phyloP scores from a whole-genome alignment of 108 stramenopile species.

The Nitzschia palea region DNA sequence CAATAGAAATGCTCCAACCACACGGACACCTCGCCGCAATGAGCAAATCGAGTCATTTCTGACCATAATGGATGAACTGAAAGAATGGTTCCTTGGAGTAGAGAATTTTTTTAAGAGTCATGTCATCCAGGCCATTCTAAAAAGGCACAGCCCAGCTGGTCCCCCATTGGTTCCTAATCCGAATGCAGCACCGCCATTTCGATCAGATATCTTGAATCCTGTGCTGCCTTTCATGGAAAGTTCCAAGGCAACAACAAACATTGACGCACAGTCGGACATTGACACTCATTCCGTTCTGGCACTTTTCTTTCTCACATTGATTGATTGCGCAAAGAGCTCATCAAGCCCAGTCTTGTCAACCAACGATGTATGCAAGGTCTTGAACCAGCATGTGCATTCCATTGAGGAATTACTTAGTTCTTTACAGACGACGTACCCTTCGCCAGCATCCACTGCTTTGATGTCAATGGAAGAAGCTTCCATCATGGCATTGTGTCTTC shows the following conservation, averaged over 20 bases:
- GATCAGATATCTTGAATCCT: constrained; percentile 52
- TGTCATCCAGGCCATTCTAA: constrained; percentile 7
- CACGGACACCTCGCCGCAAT: constrained; percentile 72
- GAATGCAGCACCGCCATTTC: not conserved
- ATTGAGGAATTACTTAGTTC: constrained; percentile 23
- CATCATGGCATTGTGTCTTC: constrained; percentile 26
- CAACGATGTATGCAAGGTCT: constrained; percentile 34
- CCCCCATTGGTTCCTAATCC: not conserved
- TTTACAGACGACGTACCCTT: constrained; percentile 19
- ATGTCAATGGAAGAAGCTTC: constrained; percentile 41
- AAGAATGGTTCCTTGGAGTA: constrained; percentile 33
- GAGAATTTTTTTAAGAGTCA: not conserved
- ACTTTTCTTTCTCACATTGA: too few relatives aligned
- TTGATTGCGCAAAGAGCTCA: too few relatives aligned
- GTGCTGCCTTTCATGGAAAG: constrained; percentile 62
- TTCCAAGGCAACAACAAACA: too few relatives aligned
- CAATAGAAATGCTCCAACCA: constrained; percentile 30
- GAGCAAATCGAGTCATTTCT: constrained; percentile 48
- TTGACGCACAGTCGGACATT: too few relatives aligned
- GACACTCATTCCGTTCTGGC: too few relatives aligned
- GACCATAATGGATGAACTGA: constrained; percentile 34
- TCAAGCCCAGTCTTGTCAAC: constrained; percentile 32
- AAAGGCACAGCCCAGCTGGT: constrained; percentile 29
- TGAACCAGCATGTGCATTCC: constrained; percentile 48
- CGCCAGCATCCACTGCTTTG: constrained; percentile 7